phyloP scores from a whole-genome alignment of 2,329 filamentous ascomycete genomes.

The Aspergillus sp. region DNA sequence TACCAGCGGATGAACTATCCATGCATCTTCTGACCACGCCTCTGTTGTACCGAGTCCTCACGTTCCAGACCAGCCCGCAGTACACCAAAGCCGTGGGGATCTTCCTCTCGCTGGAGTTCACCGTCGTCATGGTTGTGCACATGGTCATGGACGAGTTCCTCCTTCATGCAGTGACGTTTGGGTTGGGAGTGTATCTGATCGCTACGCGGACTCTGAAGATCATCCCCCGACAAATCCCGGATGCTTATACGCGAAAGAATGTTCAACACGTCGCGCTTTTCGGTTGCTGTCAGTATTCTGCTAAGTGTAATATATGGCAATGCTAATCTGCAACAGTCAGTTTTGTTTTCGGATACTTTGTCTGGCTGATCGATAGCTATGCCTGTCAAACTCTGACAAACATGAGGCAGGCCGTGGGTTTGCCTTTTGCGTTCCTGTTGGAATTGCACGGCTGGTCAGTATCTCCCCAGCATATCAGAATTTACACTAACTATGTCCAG shows the following conservation, averaged over 20 bases:
- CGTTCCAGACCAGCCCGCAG: slow-evolving; percentile 26
- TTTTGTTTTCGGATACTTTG: slow-evolving; percentile 38
- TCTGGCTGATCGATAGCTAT: slow-evolving; percentile 42
- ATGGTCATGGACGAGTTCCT: slow-evolving; percentile 46
- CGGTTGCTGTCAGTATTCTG: slow-evolving; percentile 20
- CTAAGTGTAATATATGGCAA: background rate
- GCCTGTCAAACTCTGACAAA: slow-evolving; percentile 29
- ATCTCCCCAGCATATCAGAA: background rate
- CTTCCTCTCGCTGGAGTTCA: slow-evolving; percentile 19
- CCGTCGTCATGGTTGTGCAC: slow-evolving; percentile 40
- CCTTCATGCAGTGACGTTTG: slow-evolving; percentile 39
- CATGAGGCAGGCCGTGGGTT: slow-evolving; percentile 27
- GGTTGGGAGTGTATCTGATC: slow-evolving; percentile 34
- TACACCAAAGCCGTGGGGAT: slow-evolving; percentile 22
- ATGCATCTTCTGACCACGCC: slow-evolving; percentile 46
- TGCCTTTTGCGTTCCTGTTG: slow-evolving; percentile 39
- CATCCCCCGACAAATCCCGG: slow-evolving; percentile 31
- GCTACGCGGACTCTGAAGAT: slow-evolving; percentile 27
- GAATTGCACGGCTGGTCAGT: slow-evolving; percentile 45
- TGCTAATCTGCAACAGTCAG: slow-evolving; percentile 20
- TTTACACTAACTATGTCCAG: slow-evolving; percentile 19
- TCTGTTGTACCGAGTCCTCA: slow-evolving; percentile 41
- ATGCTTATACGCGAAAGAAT: slow-evolving; percentile 21
- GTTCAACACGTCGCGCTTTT: slow-evolving; percentile 19
- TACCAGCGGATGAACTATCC: slow-evolving; percentile 38